Evolutionary conservation across 2,329 filamentous ascomycete genomes (phyloP), one percentile per base, ranked within the genome.

Genomic region (Pyrenophora seminiperda): DNA sequence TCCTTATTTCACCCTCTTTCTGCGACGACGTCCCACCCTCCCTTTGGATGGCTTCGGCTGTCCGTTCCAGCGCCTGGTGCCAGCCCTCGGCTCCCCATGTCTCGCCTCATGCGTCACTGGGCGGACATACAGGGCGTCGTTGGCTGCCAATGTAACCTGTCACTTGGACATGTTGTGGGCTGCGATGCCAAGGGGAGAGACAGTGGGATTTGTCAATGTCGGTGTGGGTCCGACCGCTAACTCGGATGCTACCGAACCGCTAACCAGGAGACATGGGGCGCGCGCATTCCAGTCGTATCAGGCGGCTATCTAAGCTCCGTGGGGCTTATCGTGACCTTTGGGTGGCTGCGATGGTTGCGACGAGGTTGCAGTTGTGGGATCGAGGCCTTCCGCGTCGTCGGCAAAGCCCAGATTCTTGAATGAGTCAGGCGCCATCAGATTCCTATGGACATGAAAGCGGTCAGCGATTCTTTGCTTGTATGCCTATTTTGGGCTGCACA

Each of bases 401-500:
- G 79, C 77, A 63, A 96, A 94, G 0, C 94, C 94, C 32, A 99
- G 78, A 68, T 99, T 99, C 74, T 89, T 91, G 75, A 97, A 94
- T 52, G 96, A 90, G 68, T 99, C 94, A 62, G 84, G 90, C 6
- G 92, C 92, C 94, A 99, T 99, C 24, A 99, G 78, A 69, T 97
- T 97, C 62, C 91, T 73, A 50, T 58, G 32, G 20, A 15, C 31
- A 43, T 51, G 40, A 29, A 15, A 48, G 22, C 38, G 17, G 59
- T 71, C 59, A 72, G 67, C 47, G 29, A 39, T 32, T 13, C 42
- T 43, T 19, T 50, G 34, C 20, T 37, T 18, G 1, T 29, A 53
- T 56, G 47, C 50, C 1, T 56, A 42, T 11, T 7, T 20, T 7
- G 1, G 24, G 24, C 24, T 7, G 24, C 24, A 27, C 10, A 27